Evolutionary conservation across 169 alveolate species (phyloP).

Genomic region (Sarcocystis neurona): DNA sequence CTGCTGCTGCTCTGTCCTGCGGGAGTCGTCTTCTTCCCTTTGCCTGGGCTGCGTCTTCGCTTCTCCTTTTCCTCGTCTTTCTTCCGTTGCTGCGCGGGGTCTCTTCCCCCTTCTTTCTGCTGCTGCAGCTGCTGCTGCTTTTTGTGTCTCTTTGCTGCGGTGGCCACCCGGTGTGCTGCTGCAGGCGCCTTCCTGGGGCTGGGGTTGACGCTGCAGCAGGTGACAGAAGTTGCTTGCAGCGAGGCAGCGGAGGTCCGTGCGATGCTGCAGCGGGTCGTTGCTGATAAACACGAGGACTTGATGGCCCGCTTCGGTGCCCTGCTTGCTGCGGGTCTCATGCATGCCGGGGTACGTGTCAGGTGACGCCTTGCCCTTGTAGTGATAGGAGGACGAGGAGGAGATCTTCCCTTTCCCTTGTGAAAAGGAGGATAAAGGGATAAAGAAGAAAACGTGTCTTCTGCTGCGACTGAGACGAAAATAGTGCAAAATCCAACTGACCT

Average conservation of each 20-base stretch:
- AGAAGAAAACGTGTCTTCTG: background rate
- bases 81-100: background rate
- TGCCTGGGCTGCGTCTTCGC: no score
- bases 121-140: background rate
- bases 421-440: constrained; percentile 62
- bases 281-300: constrained; percentile 94
- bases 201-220: constrained; percentile 88
- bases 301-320: constrained; percentile 96
- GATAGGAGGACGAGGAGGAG: background rate
- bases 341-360: constrained; percentile 91
- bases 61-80: no score
- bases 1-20: no score
- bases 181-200: constrained; percentile 88
- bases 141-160: background rate
- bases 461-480: background rate
- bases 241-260: constrained; percentile 77
- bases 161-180: background rate
- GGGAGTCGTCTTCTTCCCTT: no score
- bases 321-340: constrained; percentile 91
- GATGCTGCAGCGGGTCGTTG: constrained; percentile 81
- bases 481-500: no score
- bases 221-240: constrained; percentile 70
- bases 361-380: constrained; percentile 60
- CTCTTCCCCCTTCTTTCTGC: background rate
- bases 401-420: background rate